phyloP scores from a whole-genome alignment of 2,329 filamentous ascomycete species.

The Ophiobolus disseminans region DNA sequence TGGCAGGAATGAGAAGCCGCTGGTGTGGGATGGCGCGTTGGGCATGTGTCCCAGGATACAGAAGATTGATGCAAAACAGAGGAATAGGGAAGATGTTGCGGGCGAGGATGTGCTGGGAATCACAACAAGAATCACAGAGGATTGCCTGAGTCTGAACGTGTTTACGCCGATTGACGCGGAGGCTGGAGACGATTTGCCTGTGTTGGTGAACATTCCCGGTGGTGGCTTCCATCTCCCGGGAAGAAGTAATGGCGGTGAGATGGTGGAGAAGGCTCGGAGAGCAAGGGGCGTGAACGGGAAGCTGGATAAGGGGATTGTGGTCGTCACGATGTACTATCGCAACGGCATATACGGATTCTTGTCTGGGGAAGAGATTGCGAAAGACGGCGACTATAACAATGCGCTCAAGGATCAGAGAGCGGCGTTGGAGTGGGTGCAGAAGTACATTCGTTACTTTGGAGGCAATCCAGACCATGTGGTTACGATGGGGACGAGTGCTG shows the following conservation, averaged over 20 bases:
- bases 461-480: conserved; percentile 56
- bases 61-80: conserved; percentile 36
- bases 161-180: conserved; percentile 43
- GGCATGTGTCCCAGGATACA: conserved; percentile 46
- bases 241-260: conserved; percentile 38
- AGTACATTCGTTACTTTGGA: conserved; percentile 54
- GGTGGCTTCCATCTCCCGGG: conserved; percentile 52
- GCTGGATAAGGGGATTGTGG: conserved; percentile 41
- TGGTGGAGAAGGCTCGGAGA: conserved; percentile 39
- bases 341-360: conserved; percentile 55
- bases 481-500: conserved; percentile 51
- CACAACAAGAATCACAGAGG: conserved; percentile 37
- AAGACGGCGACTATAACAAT: conserved; percentile 46
- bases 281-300: conserved; percentile 35
- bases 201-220: conserved; percentile 56
- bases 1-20: conserved; percentile 25
- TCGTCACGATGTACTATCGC: conserved; percentile 45
- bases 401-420: conserved; percentile 50
- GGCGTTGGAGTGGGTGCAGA: conserved; percentile 51
- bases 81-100: conserved; percentile 37
- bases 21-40: conserved; percentile 39
- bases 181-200: conserved; percentile 43
- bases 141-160: conserved; percentile 54
- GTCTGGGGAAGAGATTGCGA: conserved; percentile 50
- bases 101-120: conserved; percentile 37